Percentiles rank a stretch among this genome's conserved stretches.
Conservation (phyloP, 176 grass and related monocot genomes). For the Puccinellia tenuiflora region DNA sequence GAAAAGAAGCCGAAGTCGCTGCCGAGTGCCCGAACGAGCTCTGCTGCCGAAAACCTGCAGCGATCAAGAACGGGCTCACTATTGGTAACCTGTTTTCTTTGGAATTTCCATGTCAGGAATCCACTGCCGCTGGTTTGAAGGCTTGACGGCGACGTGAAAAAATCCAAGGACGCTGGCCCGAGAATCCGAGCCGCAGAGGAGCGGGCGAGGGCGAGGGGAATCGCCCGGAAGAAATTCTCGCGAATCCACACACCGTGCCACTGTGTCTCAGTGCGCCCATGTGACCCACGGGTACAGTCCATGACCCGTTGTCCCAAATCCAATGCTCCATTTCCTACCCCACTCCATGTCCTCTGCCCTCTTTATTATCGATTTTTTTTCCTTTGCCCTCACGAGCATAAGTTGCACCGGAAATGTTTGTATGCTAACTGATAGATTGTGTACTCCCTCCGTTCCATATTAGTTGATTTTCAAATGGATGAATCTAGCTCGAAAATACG, state of each 20-base stretch:
- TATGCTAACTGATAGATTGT: no score
- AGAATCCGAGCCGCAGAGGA: slow-evolving; percentile 12
- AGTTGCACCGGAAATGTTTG: no score
- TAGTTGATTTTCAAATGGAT: no score
- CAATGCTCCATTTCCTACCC: background rate
- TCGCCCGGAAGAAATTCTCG: slow-evolving; percentile 26
- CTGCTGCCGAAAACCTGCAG: background rate
- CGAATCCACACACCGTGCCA: background rate
- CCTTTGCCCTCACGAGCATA: no score
- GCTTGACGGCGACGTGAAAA: background rate
- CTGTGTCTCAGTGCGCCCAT: background rate
- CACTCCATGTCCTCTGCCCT: background rate
- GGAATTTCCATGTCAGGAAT: background rate
- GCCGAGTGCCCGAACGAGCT: background rate
- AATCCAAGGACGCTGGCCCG: slow-evolving; percentile 16
- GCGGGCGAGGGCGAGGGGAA: background rate
- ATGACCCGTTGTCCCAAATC: slow-evolving; percentile 11
- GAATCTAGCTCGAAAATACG: no score
- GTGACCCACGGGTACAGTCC: slow-evolving; percentile 10
- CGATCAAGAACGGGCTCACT: background rate
- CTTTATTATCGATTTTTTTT: no score
- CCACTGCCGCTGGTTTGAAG: background rate
- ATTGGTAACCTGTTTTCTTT: background rate
- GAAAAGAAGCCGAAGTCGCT: background rate
- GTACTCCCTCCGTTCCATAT: no score